Evolutionary conservation across 768 basidiomycete genomes (phyloP).

Genomic region (Suillus occidentalis): DNA sequence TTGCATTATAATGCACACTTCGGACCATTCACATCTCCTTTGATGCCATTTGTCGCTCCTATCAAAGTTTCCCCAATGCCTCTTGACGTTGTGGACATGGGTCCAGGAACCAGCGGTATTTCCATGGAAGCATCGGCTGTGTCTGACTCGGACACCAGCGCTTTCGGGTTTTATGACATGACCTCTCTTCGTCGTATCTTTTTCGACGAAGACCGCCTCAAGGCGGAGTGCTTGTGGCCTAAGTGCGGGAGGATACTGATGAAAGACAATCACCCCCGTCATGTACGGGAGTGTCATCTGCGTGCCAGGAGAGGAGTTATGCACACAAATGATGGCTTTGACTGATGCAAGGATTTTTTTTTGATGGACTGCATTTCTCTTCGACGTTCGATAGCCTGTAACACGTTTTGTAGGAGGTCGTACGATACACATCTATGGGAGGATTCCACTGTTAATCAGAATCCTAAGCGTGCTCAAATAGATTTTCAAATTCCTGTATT

Average conservation of each 20-base stretch:
- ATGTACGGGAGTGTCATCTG: background rate
- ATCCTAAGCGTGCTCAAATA: no score
- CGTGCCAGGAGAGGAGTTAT: background rate
- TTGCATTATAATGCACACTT: background rate
- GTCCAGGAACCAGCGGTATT: background rate
- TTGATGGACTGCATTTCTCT: background rate
- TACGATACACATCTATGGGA: no score
- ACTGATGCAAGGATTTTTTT: background rate
- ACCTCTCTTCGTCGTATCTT: conserved; percentile 1
- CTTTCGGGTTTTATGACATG: background rate
- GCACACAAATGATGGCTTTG: no score
- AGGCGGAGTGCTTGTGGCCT: background rate
- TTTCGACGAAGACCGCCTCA: background rate
- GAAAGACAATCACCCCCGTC: conserved; percentile 1
- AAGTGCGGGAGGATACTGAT: background rate
- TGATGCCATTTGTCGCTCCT: no score
- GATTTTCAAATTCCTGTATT: no score
- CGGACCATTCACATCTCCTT: background rate
- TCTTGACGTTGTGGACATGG: background rate
- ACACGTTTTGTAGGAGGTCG: background rate
- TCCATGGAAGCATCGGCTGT: background rate
- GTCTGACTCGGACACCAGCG: background rate
- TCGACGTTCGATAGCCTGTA: background rate
- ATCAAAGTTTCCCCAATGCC: background rate
- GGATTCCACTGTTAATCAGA: no score